These are phyloP conservation scores for Allantophomopsis lycopodina DNA, from an alignment of 2,329 filamentous ascomycete genomes.

Conservation along the genomic window DNA sequence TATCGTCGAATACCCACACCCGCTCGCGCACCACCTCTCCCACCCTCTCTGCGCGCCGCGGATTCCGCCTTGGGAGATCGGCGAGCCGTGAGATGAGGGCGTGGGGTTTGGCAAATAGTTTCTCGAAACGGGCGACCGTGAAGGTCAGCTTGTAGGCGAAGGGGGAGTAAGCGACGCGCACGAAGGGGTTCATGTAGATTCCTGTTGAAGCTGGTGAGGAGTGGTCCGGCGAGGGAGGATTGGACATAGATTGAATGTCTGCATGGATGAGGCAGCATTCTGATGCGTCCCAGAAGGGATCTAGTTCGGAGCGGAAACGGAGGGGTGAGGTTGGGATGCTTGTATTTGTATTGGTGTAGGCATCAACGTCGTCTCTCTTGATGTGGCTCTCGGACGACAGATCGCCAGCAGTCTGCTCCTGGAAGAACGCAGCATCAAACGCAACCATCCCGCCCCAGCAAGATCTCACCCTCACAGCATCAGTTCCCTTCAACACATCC, in stretches of 20 bases:
- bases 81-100: slow-evolving; percentile 39
- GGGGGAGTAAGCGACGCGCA: slow-evolving; percentile 55
- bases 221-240: slow-evolving; percentile 14
- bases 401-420: slow-evolving; percentile 17
- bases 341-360: background rate
- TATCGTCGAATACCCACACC: slow-evolving; percentile 28
- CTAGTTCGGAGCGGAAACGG: slow-evolving; percentile 42
- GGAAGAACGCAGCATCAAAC: slow-evolving; percentile 47
- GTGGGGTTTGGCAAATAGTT: slow-evolving; percentile 46
- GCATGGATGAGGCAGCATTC: slow-evolving; percentile 48
- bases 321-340: slow-evolving; percentile 19
- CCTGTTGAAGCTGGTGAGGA: slow-evolving; percentile 22
- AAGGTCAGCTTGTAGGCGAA: slow-evolving; percentile 42
- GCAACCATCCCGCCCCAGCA: slow-evolving; percentile 71
- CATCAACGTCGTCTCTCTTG: background rate
- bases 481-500: slow-evolving; percentile 45
- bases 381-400: slow-evolving; percentile 5
- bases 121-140: slow-evolving; percentile 49
- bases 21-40: slow-evolving; percentile 38
- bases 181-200: slow-evolving; percentile 63
- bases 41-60: slow-evolving; percentile 41
- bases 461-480: slow-evolving; percentile 55
- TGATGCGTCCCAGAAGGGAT: slow-evolving; percentile 47
- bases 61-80: slow-evolving; percentile 43
- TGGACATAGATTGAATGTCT: slow-evolving; percentile 25